Conservation (phyloP, 73 alveolate genomes). For the Symbiodinium natans region DNA sequence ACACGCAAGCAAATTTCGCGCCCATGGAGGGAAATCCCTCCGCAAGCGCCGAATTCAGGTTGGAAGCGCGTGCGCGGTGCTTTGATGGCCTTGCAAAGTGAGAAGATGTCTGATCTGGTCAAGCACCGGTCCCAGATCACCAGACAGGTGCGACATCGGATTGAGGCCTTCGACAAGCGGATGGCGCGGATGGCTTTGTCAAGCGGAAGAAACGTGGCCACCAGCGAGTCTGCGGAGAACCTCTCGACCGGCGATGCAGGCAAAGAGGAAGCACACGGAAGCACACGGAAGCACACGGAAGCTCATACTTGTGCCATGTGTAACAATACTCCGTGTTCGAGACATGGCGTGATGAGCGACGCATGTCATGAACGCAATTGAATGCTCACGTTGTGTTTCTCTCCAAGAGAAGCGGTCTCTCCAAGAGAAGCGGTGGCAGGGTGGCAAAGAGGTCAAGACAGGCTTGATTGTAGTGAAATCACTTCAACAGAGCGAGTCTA, state of each 20-base stretch:
- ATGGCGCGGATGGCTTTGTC: slow-evolving; percentile 49
- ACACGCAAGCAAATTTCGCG: background rate
- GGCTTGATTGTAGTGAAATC: no score
- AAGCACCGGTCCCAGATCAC: slow-evolving; percentile 43
- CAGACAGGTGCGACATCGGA: slow-evolving; percentile 27
- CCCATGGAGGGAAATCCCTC: background rate
- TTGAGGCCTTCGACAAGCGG: slow-evolving; percentile 58
- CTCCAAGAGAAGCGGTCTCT: no score
- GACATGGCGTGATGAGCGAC: no score
- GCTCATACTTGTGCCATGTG: no score
- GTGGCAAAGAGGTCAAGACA: no score
- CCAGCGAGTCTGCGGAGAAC: slow-evolving; percentile 23
- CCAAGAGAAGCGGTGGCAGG: no score
- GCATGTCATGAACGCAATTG: no score
- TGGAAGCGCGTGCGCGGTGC: background rate
- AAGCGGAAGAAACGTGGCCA: slow-evolving; percentile 26
- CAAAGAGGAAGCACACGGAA: background rate
- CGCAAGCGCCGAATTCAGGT: background rate
- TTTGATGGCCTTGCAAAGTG: background rate
- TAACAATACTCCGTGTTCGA: no score
- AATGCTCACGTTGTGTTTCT: no score
- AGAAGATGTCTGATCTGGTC: slow-evolving; percentile 11
- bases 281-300: no score
- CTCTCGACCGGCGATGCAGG: background rate
- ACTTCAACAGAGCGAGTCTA: no score